Percentiles rank a stretch among this genome's conserved stretches.
Evolutionary conservation across 768 basidiomycete species (phyloP).

Genomic region (Lentinula sp.): DNA sequence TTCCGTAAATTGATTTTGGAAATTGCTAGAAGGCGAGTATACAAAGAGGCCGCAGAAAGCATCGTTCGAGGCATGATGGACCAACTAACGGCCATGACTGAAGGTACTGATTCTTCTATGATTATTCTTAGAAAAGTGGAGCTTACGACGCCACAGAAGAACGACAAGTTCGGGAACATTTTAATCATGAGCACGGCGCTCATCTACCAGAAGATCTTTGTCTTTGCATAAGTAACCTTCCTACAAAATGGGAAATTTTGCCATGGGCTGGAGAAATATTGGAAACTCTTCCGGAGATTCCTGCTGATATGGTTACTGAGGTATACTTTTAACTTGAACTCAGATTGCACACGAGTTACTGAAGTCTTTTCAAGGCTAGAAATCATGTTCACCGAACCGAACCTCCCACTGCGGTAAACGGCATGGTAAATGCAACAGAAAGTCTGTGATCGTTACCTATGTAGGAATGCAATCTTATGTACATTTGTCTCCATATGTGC

Average conservation of each 20-base stretch:
- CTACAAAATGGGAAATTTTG: slow-evolving; percentile 66
- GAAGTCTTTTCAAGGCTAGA: background rate
- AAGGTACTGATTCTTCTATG: slow-evolving; percentile 36
- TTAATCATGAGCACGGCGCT: slow-evolving; percentile 67
- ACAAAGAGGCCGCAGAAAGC: slow-evolving; percentile 59
- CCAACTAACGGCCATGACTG: slow-evolving; percentile 58
- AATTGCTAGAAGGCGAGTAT: slow-evolving; percentile 60
- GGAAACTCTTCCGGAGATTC: slow-evolving; percentile 60
- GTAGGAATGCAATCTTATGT: background rate
- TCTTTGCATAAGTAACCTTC: slow-evolving; percentile 66
- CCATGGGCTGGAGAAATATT: slow-evolving; percentile 47
- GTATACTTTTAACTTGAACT: slow-evolving; percentile 22
- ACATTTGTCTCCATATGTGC: background rate
- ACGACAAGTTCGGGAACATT: slow-evolving; percentile 51
- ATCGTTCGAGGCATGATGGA: slow-evolving; percentile 60
- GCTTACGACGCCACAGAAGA: slow-evolving; percentile 47
- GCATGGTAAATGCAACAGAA: background rate
- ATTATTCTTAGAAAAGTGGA: background rate
- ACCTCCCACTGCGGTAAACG: background rate
- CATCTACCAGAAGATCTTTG: slow-evolving; percentile 79
- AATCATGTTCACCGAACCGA: slow-evolving; percentile 1
- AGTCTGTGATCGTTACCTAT: slow-evolving; percentile 1
- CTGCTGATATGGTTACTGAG: slow-evolving; percentile 50
- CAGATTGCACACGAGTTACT: background rate
- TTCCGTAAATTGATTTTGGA: slow-evolving; percentile 73